Evolutionary conservation across 352 stramenopile genomes (phyloP).

Genomic region (Elongisporangium undulatum): DNA sequence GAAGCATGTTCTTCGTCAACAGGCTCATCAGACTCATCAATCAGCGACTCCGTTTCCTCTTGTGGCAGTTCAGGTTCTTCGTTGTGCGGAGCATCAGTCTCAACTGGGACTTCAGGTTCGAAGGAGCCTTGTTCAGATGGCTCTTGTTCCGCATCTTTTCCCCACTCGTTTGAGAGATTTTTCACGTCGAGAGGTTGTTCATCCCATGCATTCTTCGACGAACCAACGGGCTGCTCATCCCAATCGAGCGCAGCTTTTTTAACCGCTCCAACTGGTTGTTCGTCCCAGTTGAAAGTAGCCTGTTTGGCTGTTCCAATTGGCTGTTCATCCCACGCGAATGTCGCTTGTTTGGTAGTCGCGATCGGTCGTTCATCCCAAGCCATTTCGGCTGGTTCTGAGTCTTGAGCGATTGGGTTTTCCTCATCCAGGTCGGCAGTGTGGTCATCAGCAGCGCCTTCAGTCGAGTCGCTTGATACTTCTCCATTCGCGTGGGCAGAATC

Average conservation of each 20-base stretch:
- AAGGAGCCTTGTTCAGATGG: background rate
- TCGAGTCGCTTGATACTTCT: background rate
- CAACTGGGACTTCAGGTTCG: too few relatives aligned
- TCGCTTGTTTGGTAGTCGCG: background rate
- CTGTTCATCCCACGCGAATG: conserved; percentile 4
- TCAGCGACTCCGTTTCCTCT: background rate
- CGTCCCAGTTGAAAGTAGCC: background rate
- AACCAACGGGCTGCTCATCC: background rate
- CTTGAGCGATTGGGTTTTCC: background rate
- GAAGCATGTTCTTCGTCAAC: background rate
- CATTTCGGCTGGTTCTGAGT: background rate
- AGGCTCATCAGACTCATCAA: background rate
- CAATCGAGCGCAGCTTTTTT: background rate
- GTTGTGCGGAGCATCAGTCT: background rate
- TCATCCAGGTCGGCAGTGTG: background rate
- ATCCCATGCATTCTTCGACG: background rate
- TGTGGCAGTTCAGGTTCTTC: background rate
- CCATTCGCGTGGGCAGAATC: background rate
- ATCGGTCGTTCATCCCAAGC: conserved; percentile 15
- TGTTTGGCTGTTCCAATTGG: background rate
- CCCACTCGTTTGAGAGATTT: background rate
- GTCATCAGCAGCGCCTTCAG: background rate
- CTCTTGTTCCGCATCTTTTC: background rate
- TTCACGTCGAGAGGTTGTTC: background rate
- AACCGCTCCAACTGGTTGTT: background rate